These are phyloP conservation scores for Camelina laxa DNA, from an alignment of 345 rosid species.

Conservation along the genomic window DNA sequence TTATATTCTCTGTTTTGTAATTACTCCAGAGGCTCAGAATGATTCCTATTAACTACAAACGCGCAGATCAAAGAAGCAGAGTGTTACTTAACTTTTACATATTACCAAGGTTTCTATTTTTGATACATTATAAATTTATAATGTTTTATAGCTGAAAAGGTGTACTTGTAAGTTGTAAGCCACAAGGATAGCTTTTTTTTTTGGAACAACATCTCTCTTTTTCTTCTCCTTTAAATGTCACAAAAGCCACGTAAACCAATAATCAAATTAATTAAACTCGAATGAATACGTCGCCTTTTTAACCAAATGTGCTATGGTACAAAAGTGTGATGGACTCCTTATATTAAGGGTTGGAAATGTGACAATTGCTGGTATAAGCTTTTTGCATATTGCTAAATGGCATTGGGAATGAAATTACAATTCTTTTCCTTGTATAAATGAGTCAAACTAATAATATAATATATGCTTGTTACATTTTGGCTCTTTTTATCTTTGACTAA, in stretches of 20 bases:
- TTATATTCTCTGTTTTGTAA: too few relatives aligned
- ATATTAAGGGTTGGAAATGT: conserved; percentile 44
- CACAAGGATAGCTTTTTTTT: too few relatives aligned
- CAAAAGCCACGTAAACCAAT: conserved; percentile 3
- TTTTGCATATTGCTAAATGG: conserved; percentile 39
- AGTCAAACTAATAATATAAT: conserved; percentile 37
- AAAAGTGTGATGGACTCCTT: conserved; percentile 41
- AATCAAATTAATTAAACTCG: conserved; percentile 9
- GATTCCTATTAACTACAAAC: too few relatives aligned
- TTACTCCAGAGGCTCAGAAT: too few relatives aligned
- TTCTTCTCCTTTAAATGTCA: not conserved
- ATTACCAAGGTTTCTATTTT: not conserved
- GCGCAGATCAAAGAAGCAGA: not conserved
- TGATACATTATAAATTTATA: not conserved
- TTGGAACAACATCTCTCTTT: not conserved
- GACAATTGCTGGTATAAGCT: conserved; percentile 29
- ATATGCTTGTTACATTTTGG: conserved; percentile 8
- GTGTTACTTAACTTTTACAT: not conserved
- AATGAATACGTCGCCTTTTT: not conserved
- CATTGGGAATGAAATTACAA: conserved; percentile 45
- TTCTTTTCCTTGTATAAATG: conserved; percentile 17
- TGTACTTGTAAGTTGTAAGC: not conserved
- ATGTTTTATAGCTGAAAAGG: not conserved
- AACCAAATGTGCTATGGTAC: conserved; percentile 27
- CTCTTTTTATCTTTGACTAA: conserved; percentile 37